A percentile compares a stretch with the other conserved stretches of the same genome.
phyloP scores from a whole-genome alignment of 148 eudicot genomes.

The Rhododendron simsii region DNA sequence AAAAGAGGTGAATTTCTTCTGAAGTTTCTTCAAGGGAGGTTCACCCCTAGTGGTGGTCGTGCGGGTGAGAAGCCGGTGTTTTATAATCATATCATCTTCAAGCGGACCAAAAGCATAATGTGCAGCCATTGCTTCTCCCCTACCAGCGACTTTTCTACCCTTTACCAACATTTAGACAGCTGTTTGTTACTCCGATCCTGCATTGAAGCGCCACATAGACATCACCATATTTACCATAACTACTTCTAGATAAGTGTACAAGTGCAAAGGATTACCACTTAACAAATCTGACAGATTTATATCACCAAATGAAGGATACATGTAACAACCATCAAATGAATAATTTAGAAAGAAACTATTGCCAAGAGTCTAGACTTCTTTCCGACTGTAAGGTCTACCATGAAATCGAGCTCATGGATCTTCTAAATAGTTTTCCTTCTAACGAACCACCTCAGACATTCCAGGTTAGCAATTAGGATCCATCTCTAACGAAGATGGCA shows the following conservation, averaged over 20 bases:
- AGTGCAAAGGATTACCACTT: background rate
- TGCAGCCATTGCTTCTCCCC: conserved; percentile 68
- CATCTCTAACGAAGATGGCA: background rate
- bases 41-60: conserved; percentile 95
- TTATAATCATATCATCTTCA: conserved; percentile 84
- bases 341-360: background rate
- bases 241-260: background rate
- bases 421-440: background rate
- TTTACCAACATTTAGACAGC: conserved; percentile 44
- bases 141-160: conserved; percentile 63
- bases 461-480: background rate
- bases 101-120: conserved; percentile 89
- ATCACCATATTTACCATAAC: background rate
- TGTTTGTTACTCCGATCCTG: conserved; percentile 19
- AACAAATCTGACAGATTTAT: background rate
- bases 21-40: conserved; percentile 89
- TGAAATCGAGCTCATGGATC: background rate
- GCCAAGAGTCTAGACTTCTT: background rate
- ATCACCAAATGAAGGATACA: background rate
- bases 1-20: conserved; percentile 85
- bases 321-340: background rate
- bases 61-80: conserved; percentile 90
- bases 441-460: background rate
- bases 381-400: background rate
- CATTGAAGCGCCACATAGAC: background rate